phyloP scores from a whole-genome alignment of 2,329 filamentous ascomycete species.

The Talaromyces sp. region DNA sequence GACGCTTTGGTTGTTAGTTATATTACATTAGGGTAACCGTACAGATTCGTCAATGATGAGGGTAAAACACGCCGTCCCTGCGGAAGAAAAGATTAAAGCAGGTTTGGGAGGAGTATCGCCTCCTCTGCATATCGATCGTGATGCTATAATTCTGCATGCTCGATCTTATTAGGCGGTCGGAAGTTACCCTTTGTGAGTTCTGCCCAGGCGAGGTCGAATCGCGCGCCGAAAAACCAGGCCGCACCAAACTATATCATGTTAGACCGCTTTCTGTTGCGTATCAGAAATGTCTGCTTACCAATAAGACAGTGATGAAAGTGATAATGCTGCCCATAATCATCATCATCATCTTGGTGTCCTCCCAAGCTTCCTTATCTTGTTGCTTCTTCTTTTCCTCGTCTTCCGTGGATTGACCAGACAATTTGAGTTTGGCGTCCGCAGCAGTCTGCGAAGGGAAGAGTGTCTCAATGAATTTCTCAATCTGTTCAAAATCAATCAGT shows the following conservation, averaged over 20 bases:
- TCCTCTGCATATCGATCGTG: not conserved
- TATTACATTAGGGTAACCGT: conserved; percentile 28
- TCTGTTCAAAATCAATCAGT: conserved; percentile 47
- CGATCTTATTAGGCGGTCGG: conserved; percentile 34
- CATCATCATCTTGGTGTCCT: conserved; percentile 62
- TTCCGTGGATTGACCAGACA: conserved; percentile 56
- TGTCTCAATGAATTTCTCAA: conserved; percentile 92
- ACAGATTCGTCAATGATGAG: conserved; percentile 25
- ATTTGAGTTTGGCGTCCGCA: conserved; percentile 48
- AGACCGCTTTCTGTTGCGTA: conserved; percentile 2
- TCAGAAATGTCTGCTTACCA: conserved; percentile 59
- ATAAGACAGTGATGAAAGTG: conserved; percentile 64
- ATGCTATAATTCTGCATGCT: conserved; percentile 42
- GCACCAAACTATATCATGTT: conserved; percentile 58
- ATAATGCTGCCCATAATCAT: conserved; percentile 69
- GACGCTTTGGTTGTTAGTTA: conserved; percentile 23
- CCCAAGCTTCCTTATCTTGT: conserved; percentile 49
- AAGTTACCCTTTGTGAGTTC: conserved; percentile 53
- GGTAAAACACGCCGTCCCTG: not conserved
- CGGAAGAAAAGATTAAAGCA: not conserved
- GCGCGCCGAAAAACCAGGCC: conserved; percentile 76
- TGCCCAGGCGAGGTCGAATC: conserved; percentile 67
- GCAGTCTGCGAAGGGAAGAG: conserved; percentile 83
- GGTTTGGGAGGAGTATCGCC: not conserved
- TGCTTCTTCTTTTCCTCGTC: conserved; percentile 50